Percentiles rank a stretch among this genome's conserved stretches.
Evolutionary conservation across 2,329 filamentous ascomycete genomes (phyloP).

Genomic region (Scytalidium lignicola): DNA sequence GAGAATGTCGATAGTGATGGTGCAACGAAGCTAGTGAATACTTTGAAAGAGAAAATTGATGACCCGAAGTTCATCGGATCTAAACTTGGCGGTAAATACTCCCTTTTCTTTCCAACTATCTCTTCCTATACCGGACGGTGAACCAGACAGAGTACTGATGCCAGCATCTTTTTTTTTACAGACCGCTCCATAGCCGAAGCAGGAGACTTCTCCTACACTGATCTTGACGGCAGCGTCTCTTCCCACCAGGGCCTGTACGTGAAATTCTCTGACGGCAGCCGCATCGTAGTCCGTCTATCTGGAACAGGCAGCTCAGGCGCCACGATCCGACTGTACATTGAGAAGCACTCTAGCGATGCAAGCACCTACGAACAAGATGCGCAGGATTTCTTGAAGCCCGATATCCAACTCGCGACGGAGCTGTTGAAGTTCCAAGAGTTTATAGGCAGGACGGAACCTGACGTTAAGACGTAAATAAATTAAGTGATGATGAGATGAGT

Average conservation of each 20-base stretch:
- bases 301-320: constrained; percentile 93
- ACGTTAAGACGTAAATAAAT: constrained; percentile 78
- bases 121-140: constrained; percentile 9
- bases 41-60: constrained; percentile 73
- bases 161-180: constrained; percentile 22
- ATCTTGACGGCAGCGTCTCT: constrained; percentile 93
- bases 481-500: background rate
- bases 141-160: background rate
- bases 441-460: constrained; percentile 85
- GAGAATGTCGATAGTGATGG: constrained; percentile 90
- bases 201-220: constrained; percentile 96
- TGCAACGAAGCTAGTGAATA: constrained; percentile 82
- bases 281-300: constrained; percentile 90
- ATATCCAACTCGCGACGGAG: constrained; percentile 78
- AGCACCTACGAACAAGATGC: constrained; percentile 76
- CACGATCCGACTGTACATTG: constrained; percentile 94
- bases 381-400: constrained; percentile 89
- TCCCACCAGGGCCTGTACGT: constrained; percentile 95
- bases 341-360: constrained; percentile 84
- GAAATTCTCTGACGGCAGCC: constrained; percentile 89
- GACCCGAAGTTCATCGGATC: constrained; percentile 74
- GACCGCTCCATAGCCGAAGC: constrained; percentile 80
- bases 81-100: constrained; percentile 59
- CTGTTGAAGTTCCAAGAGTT: constrained; percentile 92
- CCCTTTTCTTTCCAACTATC: constrained; percentile 10